Base-by-base conservation (phyloP, 1,284 basidiomycete species). In the Cryptococcus hybrid region DNA sequence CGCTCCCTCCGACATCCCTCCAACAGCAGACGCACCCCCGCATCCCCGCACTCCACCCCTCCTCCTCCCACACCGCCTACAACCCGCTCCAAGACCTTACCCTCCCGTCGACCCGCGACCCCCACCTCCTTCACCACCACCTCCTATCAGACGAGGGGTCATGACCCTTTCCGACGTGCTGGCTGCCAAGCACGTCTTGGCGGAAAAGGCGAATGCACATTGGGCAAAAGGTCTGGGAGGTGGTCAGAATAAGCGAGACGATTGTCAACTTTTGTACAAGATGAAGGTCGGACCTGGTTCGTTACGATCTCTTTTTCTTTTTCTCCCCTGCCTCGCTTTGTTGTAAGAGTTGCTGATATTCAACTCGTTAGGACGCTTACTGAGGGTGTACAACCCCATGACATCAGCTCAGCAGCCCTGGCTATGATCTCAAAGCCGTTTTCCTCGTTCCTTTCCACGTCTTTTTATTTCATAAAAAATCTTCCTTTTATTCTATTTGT, bases 181-280 rank as follows among this genome's bases (percentile, higher is more conserved):
- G 52, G 66, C 68, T 3, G 70, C 73, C 1, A 59, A 67, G 24
- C 73, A 69, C 6, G 69, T 70, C 3, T 59, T 77, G 38, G 75
- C 75, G 2, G 75, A 75, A 38, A 73, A 71, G 63, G 75, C 75
- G 1, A 77, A 77, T 59, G 64, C 68, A 47, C 75, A 77, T 56
- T 77, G 75, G 75, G 58, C 69, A 30, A 74, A 73, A 58, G 75
- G 75, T 4, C 61, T 77, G 7, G 75, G 75, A n/a, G 75, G 75
- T 2, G 75, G 75, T 0, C 73, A 75, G 66, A 75, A 77, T 55
- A 77, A 62, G 71, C 24, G 73, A 75, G 56, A 77, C 75, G 2
- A 77, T 77, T 53, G 75, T 77, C 30, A 69, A 75, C 57, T 77
- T 57, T 61, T 77, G 60, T 77, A 77, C 59, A 77, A 77, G 67